A percentile compares a stretch with the other conserved stretches of the same genome.
Evolutionary conservation across 495 filamentous ascomycete genomes (phyloP).

Genomic region (Chaetomium cochliodes): DNA sequence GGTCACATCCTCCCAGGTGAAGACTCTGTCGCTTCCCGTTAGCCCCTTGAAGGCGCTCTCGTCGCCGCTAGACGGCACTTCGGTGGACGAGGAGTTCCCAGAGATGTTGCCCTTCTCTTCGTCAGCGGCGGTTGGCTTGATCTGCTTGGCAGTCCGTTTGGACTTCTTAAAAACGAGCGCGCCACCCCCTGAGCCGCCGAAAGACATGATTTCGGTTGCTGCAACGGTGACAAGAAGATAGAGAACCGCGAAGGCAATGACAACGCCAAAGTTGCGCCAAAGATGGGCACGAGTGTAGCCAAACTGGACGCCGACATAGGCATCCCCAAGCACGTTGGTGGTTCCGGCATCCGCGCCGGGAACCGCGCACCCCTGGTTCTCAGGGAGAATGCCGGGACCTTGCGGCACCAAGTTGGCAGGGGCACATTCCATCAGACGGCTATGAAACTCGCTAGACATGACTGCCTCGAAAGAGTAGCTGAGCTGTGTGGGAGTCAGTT

Average conservation of each 20-base stretch:
- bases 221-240: conserved; percentile 68
- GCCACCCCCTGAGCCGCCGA: conserved; percentile 36
- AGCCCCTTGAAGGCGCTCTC: conserved; percentile 22
- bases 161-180: conserved; percentile 38
- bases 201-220: conserved; percentile 57
- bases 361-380: conserved; percentile 60
- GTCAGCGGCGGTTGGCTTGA: conserved; percentile 30
- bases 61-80: conserved; percentile 32
- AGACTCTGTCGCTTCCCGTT: conserved; percentile 38
- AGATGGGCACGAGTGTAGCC: conserved; percentile 61
- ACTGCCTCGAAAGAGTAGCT: conserved; percentile 70
- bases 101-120: conserved; percentile 45
- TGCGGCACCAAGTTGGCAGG: conserved; percentile 56
- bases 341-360: conserved; percentile 56
- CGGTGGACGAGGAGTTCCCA: conserved; percentile 27
- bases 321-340: conserved; percentile 54
- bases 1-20: conserved; percentile 60
- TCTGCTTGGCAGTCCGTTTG: conserved; percentile 34
- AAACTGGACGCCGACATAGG: conserved; percentile 58
- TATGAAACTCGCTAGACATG: conserved; percentile 68
- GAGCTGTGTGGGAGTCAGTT: conserved; percentile 3
- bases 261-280: conserved; percentile 79
- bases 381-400: conserved; percentile 50
- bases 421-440: conserved; percentile 49
- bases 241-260: conserved; percentile 66